Evolutionary conservation across 1,284 basidiomycete species (phyloP), one percentile per base, ranked within the genome.

Genomic region (Entoloma clypeatum): DNA sequence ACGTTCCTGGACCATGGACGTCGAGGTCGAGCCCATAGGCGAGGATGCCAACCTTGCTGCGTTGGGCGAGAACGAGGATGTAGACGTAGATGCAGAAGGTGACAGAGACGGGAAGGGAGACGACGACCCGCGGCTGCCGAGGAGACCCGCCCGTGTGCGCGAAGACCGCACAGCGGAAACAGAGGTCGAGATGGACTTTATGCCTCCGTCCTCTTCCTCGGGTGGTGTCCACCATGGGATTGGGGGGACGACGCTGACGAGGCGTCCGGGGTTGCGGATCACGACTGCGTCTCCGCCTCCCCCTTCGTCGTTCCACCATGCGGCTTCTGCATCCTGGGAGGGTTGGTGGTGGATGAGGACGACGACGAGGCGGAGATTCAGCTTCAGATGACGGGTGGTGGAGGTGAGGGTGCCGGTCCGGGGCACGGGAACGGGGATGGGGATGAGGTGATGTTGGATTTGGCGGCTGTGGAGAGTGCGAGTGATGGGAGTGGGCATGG

Each of bases 1-100:
- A 99, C 96, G 1, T 99, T 99, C 63, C 72, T 99, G 47, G 99
- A 99, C 63, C 96, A 98, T 60, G 83, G 95, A 99, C 59, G 93
- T 98, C 26, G 94, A 98, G 61, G 72, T 90, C 0, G 78, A 78
- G 39, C 48, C 45, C 2, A 64, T 65, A 23, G 53, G 19, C 1
- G 38, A 36, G 5, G 28, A n/a, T 7, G 32, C 27, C n/a, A 24
- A 19, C n/a, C 26, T 58, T 14, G 58, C 57, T 19, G 56, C 56
- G 9, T 58, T 58, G n/a, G 51, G 35, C 10, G 54, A 54, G 9
- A 45, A 28, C 10, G n/a, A n/a, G n/a, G 56, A 51, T 11, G 24
- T 23, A 17, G 51, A 45, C 3, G 45, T 41, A 13, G 44, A 29
- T 23, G 27, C 26, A n/a, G 39, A 32, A 13, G 38, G 11, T 5